phyloP scores from a whole-genome alignment of 257 asterid genomes.

The Verbena officinalis region DNA sequence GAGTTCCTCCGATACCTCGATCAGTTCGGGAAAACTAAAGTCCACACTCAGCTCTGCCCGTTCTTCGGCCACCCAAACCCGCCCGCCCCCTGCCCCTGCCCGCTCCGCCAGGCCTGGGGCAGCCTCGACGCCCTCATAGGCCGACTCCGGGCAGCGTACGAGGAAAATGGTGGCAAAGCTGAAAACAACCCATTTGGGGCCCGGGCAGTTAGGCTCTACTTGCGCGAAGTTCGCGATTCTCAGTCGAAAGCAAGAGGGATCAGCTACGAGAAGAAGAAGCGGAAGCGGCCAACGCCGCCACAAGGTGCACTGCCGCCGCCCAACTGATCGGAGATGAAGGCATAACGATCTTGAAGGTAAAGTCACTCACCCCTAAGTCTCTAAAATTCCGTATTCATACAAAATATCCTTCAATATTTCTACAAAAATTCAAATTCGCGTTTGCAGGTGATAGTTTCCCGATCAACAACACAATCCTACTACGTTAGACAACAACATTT shows the following conservation, averaged over 20 bases:
- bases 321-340: slow-evolving; percentile 7
- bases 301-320: slow-evolving; percentile 32
- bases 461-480: background rate
- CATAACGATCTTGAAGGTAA: no score
- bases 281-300: slow-evolving; percentile 56
- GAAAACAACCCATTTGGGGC: slow-evolving; percentile 87
- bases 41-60: slow-evolving; percentile 73
- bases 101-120: slow-evolving; percentile 88
- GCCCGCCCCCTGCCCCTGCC: slow-evolving; percentile 86
- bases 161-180: slow-evolving; percentile 80
- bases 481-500: background rate
- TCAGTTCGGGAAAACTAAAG: slow-evolving; percentile 82
- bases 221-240: slow-evolving; percentile 77
- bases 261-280: slow-evolving; percentile 87
- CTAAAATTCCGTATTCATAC: no score
- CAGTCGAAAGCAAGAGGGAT: slow-evolving; percentile 85
- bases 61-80: slow-evolving; percentile 77
- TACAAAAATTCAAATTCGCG: no score
- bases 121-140: slow-evolving; percentile 87
- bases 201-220: slow-evolving; percentile 71
- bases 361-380: no score
- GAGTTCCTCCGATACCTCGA: slow-evolving; percentile 81
- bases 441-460: background rate
- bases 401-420: no score
- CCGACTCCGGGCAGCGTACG: slow-evolving; percentile 85